A percentile compares a stretch with the other conserved stretches of the same genome.
These are phyloP conservation scores for Phytophthora lateralis DNA, from an alignment of 352 stramenopile species.

Conservation along the genomic window DNA sequence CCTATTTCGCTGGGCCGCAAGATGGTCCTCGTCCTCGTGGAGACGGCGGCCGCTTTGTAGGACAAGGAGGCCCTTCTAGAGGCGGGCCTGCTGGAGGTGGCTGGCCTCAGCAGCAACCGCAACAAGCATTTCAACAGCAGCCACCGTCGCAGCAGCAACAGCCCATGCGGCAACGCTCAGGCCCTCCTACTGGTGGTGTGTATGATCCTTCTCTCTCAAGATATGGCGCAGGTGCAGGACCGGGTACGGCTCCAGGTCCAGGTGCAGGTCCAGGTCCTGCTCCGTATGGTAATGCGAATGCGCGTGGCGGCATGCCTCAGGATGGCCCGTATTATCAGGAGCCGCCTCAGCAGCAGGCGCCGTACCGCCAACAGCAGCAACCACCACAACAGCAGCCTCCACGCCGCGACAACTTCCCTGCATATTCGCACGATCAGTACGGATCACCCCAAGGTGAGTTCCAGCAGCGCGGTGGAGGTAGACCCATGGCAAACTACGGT, in stretches of 20 bases:
- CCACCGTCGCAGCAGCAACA: conserved; percentile 28
- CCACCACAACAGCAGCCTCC: conserved; percentile 24
- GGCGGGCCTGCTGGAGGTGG: conserved; percentile 16
- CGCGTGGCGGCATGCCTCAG: conserved; percentile 24
- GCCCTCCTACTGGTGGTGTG: conserved; percentile 22
- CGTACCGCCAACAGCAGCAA: conserved; percentile 27
- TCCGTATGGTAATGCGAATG: conserved; percentile 22
- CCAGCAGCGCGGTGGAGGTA: conserved; percentile 34
- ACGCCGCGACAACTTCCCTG: conserved; percentile 31
- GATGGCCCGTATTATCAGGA: conserved; percentile 40
- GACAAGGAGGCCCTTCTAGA: conserved; percentile 49
- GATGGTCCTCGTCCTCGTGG: conserved; percentile 28
- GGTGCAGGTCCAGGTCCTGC: conserved; percentile 11
- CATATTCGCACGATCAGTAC: conserved; percentile 39
- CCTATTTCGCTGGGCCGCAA: conserved; percentile 33
- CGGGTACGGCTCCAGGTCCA: conserved; percentile 11
- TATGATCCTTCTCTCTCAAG: conserved; percentile 42
- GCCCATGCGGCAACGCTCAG: conserved; percentile 30
- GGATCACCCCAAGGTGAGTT: conserved; percentile 37
- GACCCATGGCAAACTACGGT: conserved; percentile 32
- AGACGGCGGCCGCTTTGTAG: conserved; percentile 39
- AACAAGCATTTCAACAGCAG: conserved; percentile 30
- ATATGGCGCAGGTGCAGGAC: conserved; percentile 37
- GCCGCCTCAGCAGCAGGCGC: conserved; percentile 24
- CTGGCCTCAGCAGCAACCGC: conserved; percentile 33